Evolutionary conservation across 495 filamentous ascomycete genomes (phyloP).

Genomic region (Daldinia grandis): DNA sequence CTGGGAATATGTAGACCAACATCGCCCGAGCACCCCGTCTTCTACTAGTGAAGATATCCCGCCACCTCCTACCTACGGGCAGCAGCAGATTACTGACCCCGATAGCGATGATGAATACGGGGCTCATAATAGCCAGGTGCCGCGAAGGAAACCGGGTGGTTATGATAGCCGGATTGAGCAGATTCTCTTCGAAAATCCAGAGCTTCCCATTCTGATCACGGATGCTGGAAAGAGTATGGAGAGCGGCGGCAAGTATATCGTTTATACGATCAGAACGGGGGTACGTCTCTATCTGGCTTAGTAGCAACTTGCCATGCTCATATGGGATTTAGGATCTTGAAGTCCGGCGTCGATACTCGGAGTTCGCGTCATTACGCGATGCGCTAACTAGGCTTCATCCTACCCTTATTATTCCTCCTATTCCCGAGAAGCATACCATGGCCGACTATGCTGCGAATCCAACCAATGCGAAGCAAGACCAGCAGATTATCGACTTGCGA

Average conservation of each 20-base stretch:
- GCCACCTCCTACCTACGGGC: conserved; percentile 40
- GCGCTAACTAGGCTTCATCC: conserved; percentile 91
- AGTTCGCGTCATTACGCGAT: conserved; percentile 91
- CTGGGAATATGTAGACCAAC: conserved; percentile 56
- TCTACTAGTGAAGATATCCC: conserved; percentile 54
- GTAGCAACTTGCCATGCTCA: conserved; percentile 29
- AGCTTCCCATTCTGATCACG: conserved; percentile 85
- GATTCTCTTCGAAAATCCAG: conserved; percentile 93
- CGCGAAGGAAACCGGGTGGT: conserved; percentile 76
- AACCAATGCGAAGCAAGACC: conserved; percentile 96
- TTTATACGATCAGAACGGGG: conserved; percentile 94
- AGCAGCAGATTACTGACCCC: conserved; percentile 42
- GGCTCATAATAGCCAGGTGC: conserved; percentile 63
- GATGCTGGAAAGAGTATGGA: conserved; percentile 96
- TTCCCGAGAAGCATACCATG: conserved; percentile 98
- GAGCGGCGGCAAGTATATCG: conserved; percentile 87
- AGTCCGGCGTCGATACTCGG: conserved; percentile 93
- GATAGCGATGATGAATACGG: conserved; percentile 63
- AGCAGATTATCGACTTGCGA: conserved; percentile 91
- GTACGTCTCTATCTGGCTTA: conserved; percentile 60
- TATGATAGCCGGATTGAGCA: conserved; percentile 97
- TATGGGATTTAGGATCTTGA: conserved; percentile 76
- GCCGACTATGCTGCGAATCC: conserved; percentile 98
- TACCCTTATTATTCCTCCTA: conserved; percentile 92
- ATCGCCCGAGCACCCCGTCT: conserved; percentile 52